Base-by-base conservation (phyloP, 345 rosid genomes). In the Excoecaria agallocha region DNA sequence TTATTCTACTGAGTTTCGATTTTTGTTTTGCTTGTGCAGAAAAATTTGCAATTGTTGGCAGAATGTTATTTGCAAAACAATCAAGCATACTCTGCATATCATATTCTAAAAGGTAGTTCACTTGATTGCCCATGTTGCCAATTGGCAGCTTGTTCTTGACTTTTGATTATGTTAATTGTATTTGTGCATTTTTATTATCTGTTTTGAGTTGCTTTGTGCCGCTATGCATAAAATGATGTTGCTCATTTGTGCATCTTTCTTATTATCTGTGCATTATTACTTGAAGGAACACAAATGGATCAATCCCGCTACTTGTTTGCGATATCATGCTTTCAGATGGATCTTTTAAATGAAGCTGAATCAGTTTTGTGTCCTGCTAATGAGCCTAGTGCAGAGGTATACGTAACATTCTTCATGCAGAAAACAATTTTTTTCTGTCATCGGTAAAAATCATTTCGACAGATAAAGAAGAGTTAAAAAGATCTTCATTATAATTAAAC, bases 281-380 rank as follows among this genome's bases (percentile, higher is more conserved):
- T 22, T 84, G 88, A 87, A 95, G 99, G 97, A 75, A 93, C 90
- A 46, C 92, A 88, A 80, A 89, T 84, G 90, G 91, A 94, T 82
- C 96, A 88, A 84, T 95, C 97, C 57, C 97, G 98, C 78, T 95
- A 95, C 87, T 90, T 95, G 89, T 95, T 93, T 80, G 99, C 98
- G 10, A 77, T 93, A 79, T 90, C 99, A 62, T 95, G 99, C 90
- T 90, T 87, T 84, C 92, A 90, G 84, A 90, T 95, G 97, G 93
- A 95, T 81, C 96, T 93, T 84, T 89, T 93, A 75, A 93, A 78
- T 69, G 98, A 95, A 86, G 99, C 99, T 66, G 98, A 93, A 84
- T 78, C 91, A 45, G 92, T 93, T 64, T 85, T 93, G 81, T 88
- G 91, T 83, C 92, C 91, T 89, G 70, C 89, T 79, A 86, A 87